These are phyloP conservation scores for Trichopus zeylanicus DNA, from an alignment of 116 monocot species.

Conservation along the genomic window DNA sequence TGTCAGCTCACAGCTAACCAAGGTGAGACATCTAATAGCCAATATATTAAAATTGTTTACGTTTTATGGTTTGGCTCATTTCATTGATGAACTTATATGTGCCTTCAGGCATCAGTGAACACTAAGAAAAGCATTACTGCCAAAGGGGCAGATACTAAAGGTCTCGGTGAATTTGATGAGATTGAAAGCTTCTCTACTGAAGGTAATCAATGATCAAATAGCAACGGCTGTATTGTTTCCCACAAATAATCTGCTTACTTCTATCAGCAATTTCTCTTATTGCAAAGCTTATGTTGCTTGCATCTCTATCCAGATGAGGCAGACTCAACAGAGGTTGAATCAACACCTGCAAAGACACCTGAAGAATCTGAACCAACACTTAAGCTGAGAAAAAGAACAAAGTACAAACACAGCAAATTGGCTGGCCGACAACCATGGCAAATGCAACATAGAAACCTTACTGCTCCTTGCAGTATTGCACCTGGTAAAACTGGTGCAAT, in stretches of 20 bases:
- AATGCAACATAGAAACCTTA: no score
- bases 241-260: no score
- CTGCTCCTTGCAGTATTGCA: background rate
- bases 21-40: no score
- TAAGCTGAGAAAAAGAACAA: background rate
- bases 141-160: background rate
- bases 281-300: background rate
- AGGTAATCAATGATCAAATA: background rate
- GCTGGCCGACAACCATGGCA: background rate
- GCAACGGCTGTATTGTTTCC: background rate
- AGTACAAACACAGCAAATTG: no score
- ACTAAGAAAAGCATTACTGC: no score
- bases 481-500: background rate
- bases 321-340: background rate
- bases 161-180: no score
- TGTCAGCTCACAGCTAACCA: no score
- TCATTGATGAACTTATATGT: no score
- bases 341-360: background rate
- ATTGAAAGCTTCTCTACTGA: background rate
- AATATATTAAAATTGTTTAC: no score
- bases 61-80: no score
- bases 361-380: background rate
- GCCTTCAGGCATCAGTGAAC: no score
- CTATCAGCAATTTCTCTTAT: background rate
- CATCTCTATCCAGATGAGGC: conserved; percentile 1